These are phyloP conservation scores for Aspergillus sergii DNA, from an alignment of 2,329 filamentous ascomycete species.

Conservation along the genomic window DNA sequence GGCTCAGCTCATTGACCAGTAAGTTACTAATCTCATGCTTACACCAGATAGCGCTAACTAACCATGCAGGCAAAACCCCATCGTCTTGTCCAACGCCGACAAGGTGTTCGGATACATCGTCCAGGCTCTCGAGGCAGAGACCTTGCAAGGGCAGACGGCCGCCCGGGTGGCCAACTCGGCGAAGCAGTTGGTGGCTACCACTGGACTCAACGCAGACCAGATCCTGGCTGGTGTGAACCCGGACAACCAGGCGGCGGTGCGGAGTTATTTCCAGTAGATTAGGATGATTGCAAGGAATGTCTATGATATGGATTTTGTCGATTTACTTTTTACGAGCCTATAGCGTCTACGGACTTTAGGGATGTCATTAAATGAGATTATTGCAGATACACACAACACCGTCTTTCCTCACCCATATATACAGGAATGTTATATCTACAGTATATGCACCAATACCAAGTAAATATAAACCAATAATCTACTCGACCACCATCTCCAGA, in stretches of 20 bases:
- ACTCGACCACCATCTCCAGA: constrained; percentile 44
- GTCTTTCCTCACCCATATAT: not conserved
- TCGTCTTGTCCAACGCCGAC: constrained; percentile 73
- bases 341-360: constrained; percentile 6
- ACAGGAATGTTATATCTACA: not conserved
- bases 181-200: constrained; percentile 73
- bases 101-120: constrained; percentile 85
- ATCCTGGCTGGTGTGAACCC: constrained; percentile 74
- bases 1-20: constrained; percentile 90
- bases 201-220: constrained; percentile 74
- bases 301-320: constrained; percentile 6
- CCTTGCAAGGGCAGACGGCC: constrained; percentile 81
- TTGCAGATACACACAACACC: not conserved
- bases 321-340: constrained; percentile 10
- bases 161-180: constrained; percentile 74
- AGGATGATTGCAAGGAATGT: constrained; percentile 11
- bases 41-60: not conserved
- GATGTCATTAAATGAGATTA: constrained; percentile 7
- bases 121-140: constrained; percentile 87
- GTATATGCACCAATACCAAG: not conserved
- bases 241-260: constrained; percentile 79
- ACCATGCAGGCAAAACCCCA: constrained; percentile 74
- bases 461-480: not conserved
- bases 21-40: constrained; percentile 50
- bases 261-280: constrained; percentile 67